Evolutionary conservation across 495 filamentous ascomycete species (phyloP), one percentile per base, ranked within the genome.

Genomic region (Podospora fimiseda): DNA sequence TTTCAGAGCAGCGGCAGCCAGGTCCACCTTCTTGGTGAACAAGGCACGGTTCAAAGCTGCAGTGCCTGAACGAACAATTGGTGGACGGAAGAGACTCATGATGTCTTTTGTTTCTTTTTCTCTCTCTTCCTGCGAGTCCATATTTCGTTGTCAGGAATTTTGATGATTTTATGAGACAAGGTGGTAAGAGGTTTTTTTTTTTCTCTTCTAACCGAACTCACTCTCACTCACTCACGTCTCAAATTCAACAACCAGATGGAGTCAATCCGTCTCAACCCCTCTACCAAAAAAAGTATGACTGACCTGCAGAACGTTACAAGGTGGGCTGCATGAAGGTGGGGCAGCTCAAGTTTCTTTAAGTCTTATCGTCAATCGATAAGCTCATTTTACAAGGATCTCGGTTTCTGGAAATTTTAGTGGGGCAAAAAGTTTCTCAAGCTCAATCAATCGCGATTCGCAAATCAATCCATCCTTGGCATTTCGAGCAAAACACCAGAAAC

Each of bases 31-130:
- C 62, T 85, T 90, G 24, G 76, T 70, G 71, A 97, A 97, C 59
- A 91, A 84, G 14, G 86, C 76, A 23, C 89, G 82, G 71, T 98
- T 92, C 21, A 98, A 82, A 15, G 85, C 82, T 38, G 61, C 68
- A n/a, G 70, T 62, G 42, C 72, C 74, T 14, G 69, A 62, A 60
- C 89, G 89, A 62, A 91, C 85, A 36, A 91, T 71, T 20, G 92
- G 94, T 9, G 91, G 89, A 38, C 84, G 81, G 69, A 96, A 86
- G 38, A 67, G 64, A 56, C 46, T 63, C 73, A 73, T 73, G 42
- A 61, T 62, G 11, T 2, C 20, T 15, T 19, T 48, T 62, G 41
- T 11, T 19, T 43, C 11, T 49, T 38, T 13, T 39, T 51, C 19
- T 51, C 39, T 22, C 16, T 41, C 43, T 19, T 23, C 43, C n/a